Evolutionary conservation across 345 rosid genomes (phyloP).

Genomic region (Bretschneidera sinensis): DNA sequence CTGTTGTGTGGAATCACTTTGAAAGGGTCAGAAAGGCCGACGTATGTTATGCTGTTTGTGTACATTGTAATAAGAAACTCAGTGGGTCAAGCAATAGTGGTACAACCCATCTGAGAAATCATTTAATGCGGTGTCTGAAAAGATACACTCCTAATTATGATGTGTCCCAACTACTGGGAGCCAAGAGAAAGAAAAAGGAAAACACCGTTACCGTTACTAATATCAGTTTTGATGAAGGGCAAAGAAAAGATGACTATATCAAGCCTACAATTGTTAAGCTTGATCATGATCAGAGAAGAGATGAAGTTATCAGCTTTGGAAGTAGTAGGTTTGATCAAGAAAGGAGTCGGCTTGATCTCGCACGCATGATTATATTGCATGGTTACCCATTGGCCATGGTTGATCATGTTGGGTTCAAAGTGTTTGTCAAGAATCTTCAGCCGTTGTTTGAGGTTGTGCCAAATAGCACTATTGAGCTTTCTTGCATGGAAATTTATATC

Average conservation of each 20-base stretch:
- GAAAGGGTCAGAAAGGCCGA: conserved; percentile 87
- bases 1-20: conserved; percentile 93
- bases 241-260: conserved; percentile 61
- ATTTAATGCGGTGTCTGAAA: conserved; percentile 86
- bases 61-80: conserved; percentile 83
- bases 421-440: conserved; percentile 85
- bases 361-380: conserved; percentile 87
- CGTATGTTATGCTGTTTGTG: conserved; percentile 80
- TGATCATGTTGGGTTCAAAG: conserved; percentile 87
- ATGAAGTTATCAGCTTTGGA: conserved; percentile 57
- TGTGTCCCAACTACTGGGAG: conserved; percentile 75
- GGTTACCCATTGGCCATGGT: conserved; percentile 78
- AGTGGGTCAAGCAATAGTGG: conserved; percentile 98
- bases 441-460: conserved; percentile 74
- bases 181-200: conserved; percentile 78
- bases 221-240: conserved; percentile 60
- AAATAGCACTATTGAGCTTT: conserved; percentile 46
- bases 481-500: conserved; percentile 69
- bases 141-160: conserved; percentile 75
- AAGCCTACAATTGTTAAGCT: conserved; percentile 52
- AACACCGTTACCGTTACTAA: conserved; percentile 41
- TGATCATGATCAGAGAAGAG: conserved; percentile 70
- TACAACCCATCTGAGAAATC: conserved; percentile 90
- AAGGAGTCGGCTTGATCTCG: conserved; percentile 71
- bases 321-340: conserved; percentile 76